phyloP scores from a whole-genome alignment of 352 stramenopile genomes.

The Globisporangium carolinianum region DNA sequence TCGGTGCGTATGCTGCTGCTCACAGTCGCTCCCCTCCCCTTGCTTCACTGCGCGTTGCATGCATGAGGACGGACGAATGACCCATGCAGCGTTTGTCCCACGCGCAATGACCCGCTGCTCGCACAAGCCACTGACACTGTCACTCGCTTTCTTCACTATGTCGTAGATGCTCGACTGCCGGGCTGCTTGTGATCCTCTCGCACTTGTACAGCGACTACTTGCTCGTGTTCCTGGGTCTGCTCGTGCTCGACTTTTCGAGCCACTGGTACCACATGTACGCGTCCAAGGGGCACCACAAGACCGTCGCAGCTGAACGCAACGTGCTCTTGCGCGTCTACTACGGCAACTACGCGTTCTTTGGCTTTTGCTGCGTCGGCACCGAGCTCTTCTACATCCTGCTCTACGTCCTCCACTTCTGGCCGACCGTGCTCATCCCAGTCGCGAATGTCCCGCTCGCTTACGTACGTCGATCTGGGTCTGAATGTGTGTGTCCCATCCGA shows the following conservation, averaged over 20 bases:
- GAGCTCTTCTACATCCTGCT: conserved; percentile 91
- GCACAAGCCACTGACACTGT: background rate
- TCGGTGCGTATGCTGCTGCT: conserved; percentile 26
- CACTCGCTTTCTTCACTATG: background rate
- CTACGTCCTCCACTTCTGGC: conserved; percentile 85
- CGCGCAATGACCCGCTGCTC: too few species aligned
- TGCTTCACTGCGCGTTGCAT: too few species aligned
- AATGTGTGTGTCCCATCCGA: background rate
- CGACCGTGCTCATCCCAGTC: conserved; percentile 47
- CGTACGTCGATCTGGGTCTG: conserved; percentile 16
- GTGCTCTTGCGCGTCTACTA: conserved; percentile 94
- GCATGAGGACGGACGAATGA: too few species aligned
- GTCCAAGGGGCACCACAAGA: conserved; percentile 94
- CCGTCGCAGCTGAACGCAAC: conserved; percentile 87
- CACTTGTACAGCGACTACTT: conserved; percentile 85
- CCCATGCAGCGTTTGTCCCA: too few species aligned
- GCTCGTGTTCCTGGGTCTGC: conserved; percentile 82
- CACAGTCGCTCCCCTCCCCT: background rate
- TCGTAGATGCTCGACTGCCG: conserved; percentile 90
- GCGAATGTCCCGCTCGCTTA: conserved; percentile 48
- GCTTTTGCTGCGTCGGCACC: conserved; percentile 89
- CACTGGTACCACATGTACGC: conserved; percentile 99
- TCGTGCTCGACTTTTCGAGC: conserved; percentile 95
- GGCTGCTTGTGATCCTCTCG: conserved; percentile 92
- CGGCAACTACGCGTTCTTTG: conserved; percentile 89